phyloP scores from a whole-genome alignment of 1,139 yeast genomes.

The Blastobotrys arbuscula region DNA sequence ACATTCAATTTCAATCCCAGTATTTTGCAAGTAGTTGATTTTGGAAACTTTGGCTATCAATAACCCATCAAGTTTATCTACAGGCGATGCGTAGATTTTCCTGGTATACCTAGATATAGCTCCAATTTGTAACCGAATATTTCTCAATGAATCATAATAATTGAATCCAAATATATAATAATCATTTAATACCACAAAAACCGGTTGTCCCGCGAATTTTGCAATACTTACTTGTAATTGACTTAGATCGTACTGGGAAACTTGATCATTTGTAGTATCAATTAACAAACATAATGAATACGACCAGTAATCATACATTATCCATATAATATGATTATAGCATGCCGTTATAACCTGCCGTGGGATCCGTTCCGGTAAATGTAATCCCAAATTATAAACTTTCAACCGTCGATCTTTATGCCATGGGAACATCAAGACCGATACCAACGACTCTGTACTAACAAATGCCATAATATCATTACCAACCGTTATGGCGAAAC shows the following conservation, averaged over 20 bases:
- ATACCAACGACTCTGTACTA: slow-evolving; percentile 13
- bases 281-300: neutral
- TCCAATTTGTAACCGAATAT: neutral
- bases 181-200: slow-evolving; percentile 2
- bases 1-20: neutral
- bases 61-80: neutral
- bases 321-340: neutral
- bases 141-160: slow-evolving; percentile 6
- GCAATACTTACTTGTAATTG: neutral
- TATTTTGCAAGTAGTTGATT: neutral
- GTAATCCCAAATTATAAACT: neutral
- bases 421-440: slow-evolving; percentile 6
- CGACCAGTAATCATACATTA: neutral
- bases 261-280: neutral
- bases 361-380: no score
- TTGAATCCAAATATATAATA: slow-evolving; percentile 7
- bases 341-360: slow-evolving; percentile 1
- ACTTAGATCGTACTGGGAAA: neutral
- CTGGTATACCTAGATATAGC: neutral
- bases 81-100: neutral
- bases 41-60: neutral
- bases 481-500: slow-evolving; percentile 18
- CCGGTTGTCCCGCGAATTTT: slow-evolving; percentile 1
- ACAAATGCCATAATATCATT: slow-evolving; percentile 16
- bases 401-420: neutral